phyloP scores from a whole-genome alignment of 2,329 filamentous ascomycete genomes.

The Ilyonectria sp. region DNA sequence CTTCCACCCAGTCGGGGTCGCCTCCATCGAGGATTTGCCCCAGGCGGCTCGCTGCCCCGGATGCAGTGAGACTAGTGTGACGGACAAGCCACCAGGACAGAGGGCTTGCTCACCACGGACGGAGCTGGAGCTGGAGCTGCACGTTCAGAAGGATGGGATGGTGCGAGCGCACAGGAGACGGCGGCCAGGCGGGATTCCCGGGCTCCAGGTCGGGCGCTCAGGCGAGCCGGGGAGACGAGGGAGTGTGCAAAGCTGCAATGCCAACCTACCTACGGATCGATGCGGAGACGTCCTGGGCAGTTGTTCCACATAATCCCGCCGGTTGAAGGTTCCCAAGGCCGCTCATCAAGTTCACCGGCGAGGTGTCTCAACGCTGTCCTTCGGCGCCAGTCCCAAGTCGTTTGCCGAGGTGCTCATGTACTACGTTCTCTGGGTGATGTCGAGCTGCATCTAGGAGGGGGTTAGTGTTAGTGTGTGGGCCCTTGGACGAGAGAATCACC shows the following conservation, averaged over 20 bases:
- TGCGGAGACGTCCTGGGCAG: not conserved
- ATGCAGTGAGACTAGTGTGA: constrained; percentile 30
- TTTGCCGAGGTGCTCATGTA: not conserved
- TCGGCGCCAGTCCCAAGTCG: not conserved
- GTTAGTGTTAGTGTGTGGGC: not conserved
- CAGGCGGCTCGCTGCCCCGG: constrained; percentile 20
- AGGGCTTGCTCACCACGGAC: not conserved
- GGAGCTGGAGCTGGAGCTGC: not conserved
- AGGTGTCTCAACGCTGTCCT: constrained; percentile 2
- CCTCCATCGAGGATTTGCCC: constrained; percentile 14
- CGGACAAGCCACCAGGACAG: constrained; percentile 6
- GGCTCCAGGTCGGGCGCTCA: constrained; percentile 10
- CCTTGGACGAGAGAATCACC: constrained; percentile 16
- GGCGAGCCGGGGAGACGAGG: constrained; percentile 6
- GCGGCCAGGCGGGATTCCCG: constrained; percentile 14
- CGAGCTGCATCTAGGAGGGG: constrained; percentile 15
- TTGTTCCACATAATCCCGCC: not conserved
- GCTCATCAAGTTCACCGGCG: not conserved
- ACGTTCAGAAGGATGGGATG: not conserved
- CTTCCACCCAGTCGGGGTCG: constrained; percentile 11
- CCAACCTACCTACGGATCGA: constrained; percentile 3
- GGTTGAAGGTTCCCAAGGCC: constrained; percentile 1
- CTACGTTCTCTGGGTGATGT: constrained; percentile 2
- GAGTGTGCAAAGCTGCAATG: constrained; percentile 7
- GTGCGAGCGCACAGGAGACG: constrained; percentile 10